These are phyloP conservation scores for Cladosporium halotolerans DNA, from an alignment of 2,329 filamentous ascomycete genomes.

Conservation along the genomic window DNA sequence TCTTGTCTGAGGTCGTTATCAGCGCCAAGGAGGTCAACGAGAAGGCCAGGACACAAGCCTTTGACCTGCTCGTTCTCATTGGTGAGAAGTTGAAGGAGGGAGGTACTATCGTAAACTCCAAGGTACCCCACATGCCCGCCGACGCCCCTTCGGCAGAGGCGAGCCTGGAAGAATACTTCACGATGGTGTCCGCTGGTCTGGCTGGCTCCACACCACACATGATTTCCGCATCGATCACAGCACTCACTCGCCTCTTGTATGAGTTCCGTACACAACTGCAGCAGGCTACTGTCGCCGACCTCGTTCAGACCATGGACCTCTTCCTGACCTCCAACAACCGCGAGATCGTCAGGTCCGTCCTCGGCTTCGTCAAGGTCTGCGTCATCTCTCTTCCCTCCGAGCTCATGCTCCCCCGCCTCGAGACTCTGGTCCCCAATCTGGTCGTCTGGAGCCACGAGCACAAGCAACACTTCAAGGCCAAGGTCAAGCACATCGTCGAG, in stretches of 20 bases:
- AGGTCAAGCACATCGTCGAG: slow-evolving; percentile 97
- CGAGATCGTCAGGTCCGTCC: slow-evolving; percentile 88
- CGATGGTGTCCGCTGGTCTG: slow-evolving; percentile 94
- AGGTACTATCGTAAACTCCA: slow-evolving; percentile 73
- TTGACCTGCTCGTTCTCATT: slow-evolving; percentile 83
- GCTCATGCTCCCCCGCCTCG: slow-evolving; percentile 70
- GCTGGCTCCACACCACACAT: slow-evolving; percentile 92
- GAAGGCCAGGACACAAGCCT: slow-evolving; percentile 80
- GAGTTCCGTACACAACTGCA: slow-evolving; percentile 73
- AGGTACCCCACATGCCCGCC: slow-evolving; percentile 75
- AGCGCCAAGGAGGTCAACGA: slow-evolving; percentile 98
- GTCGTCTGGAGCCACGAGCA: slow-evolving; percentile 98
- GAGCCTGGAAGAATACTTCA: slow-evolving; percentile 90
- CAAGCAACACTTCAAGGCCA: slow-evolving; percentile 92
- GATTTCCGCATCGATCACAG: slow-evolving; percentile 95
- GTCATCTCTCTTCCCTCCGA: slow-evolving; percentile 77
- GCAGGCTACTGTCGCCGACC: slow-evolving; percentile 65
- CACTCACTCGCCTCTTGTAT: slow-evolving; percentile 85
- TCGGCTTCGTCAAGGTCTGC: slow-evolving; percentile 95
- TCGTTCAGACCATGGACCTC: slow-evolving; percentile 91
- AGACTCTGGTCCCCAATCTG: slow-evolving; percentile 75
- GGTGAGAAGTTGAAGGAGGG: slow-evolving; percentile 73
- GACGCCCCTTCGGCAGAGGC: slow-evolving; percentile 72
- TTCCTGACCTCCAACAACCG: slow-evolving; percentile 95
- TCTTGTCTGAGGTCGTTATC: slow-evolving; percentile 91